Evolutionary conservation across 768 basidiomycete species (phyloP).

Genomic region (Brasilioporus rufonigricans): DNA sequence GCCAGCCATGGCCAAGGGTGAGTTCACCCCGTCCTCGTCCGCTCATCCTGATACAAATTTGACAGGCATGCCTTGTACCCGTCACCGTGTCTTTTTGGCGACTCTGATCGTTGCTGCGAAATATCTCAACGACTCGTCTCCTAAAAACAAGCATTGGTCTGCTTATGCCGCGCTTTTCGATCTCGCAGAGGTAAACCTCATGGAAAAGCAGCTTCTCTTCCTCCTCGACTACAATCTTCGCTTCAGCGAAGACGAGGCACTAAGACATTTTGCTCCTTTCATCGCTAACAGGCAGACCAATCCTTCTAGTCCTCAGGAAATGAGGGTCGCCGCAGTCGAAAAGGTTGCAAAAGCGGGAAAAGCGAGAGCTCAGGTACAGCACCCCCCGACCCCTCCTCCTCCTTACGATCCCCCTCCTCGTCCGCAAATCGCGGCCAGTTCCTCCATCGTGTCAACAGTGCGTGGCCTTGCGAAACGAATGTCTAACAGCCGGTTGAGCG

Average conservation of each 20-base stretch:
- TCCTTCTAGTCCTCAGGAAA: constrained; percentile 36
- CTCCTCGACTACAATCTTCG: constrained; percentile 92
- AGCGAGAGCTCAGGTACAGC: constrained; percentile 48
- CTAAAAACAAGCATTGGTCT: constrained; percentile 95
- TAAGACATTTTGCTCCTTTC: constrained; percentile 68
- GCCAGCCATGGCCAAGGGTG: constrained; percentile 83
- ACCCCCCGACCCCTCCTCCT: constrained; percentile 44
- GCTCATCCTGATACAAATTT: constrained; percentile 9
- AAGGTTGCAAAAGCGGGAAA: constrained; percentile 53
- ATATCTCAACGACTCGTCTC: constrained; percentile 95
- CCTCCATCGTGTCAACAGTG: constrained; percentile 52
- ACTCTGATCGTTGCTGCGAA: constrained; percentile 95
- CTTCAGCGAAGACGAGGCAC: constrained; percentile 81
- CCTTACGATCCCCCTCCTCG: constrained; percentile 36
- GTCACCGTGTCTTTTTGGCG: constrained; percentile 94
- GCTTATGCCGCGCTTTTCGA: constrained; percentile 75
- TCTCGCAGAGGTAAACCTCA: constrained; percentile 81
- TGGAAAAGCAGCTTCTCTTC: constrained; percentile 95
- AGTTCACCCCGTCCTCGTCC: constrained; percentile 21
- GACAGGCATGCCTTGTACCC: constrained; percentile 79
- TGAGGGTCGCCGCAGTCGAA: constrained; percentile 52
- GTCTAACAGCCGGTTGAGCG: constrained; percentile 40
- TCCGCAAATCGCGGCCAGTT: constrained; percentile 23
- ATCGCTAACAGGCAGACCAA: constrained; percentile 34
- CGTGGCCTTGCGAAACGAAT: constrained; percentile 59